Base-by-base conservation (phyloP, 352 stramenopile genomes). In the Globisporangium okanoganense region DNA sequence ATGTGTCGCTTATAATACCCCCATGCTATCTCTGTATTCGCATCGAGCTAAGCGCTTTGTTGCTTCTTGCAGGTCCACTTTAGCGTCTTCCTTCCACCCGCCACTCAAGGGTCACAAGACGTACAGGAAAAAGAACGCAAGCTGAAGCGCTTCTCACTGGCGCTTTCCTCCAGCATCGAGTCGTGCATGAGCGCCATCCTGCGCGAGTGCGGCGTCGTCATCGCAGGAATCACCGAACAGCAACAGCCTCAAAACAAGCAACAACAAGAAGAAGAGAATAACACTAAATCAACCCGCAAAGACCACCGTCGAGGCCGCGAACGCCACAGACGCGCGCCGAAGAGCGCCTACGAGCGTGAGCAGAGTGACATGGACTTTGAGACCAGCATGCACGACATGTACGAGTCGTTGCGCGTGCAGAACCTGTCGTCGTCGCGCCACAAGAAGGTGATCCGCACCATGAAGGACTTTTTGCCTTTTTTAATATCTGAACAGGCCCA, bases 321-420 rank as follows among this genome's bases (percentile, higher is more conserved):
- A 20, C 54, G 54, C 14, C 58, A 51, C 20, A 58, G 48, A 41
- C 16, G 45, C 64, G 58, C 45, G 56, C 51, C 40, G 14, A 45
- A 53, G 31, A 13, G 29, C 35, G 36, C 40, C 45, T 44, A 58
- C n/a, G 50, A 29, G 22, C 59, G 22, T n/a, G 59, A 51, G 41
- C 56, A 44, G 31, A 56, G 56, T 43, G 72, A 78, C 18, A 81
- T 85, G 77, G 79, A 89, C 71, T 89, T 79, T 56, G 79, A 68
- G 4, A 70, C 54, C 5, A 87, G 67, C 38, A 79, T 75, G 61
- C 58, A 58, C 35, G 72, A 73, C n/a, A 73, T 79, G 64, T 80
- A 78, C 54, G 60, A 61, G 43, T 29, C 29, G 13, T 53, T 66
- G 2, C 60, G 44, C 50, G 58, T 62, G 66, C 36, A 56, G 64